Conservation (phyloP, 1,139 yeast genomes). For the Eremothecium gossypii region DNA sequence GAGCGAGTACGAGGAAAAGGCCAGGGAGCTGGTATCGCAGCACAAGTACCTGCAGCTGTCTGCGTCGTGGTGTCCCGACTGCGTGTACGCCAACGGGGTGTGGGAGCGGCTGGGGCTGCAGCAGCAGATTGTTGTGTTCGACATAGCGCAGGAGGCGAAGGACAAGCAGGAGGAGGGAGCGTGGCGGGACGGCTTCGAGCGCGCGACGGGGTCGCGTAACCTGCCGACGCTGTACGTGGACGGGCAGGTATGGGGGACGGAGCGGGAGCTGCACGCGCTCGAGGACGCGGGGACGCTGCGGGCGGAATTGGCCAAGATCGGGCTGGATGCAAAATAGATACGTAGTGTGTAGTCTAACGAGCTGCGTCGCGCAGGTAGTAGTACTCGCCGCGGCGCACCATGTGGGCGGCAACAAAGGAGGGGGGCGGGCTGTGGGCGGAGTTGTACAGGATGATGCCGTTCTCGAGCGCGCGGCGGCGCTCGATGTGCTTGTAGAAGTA, state of each 20-base stretch:
- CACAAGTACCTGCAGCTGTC: conserved; percentile 50
- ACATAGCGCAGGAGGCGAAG: conserved; percentile 42
- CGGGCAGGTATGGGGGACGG: conserved; percentile 56
- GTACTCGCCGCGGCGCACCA: conserved; percentile 25
- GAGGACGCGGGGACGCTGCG: conserved; percentile 38
- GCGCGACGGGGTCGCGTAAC: conserved; percentile 56
- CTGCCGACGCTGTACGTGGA: conserved; percentile 62
- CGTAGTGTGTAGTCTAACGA: background rate
- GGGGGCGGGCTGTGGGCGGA: conserved; percentile 26
- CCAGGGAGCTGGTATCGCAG: conserved; percentile 37
- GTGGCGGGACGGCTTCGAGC: conserved; percentile 52
- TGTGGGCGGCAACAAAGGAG: conserved; percentile 20
- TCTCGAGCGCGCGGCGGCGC: conserved; percentile 41
- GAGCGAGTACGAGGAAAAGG: conserved; percentile 29
- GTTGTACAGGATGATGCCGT: conserved; percentile 39
- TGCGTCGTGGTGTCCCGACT: conserved; percentile 74
- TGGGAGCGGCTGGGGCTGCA: conserved; percentile 44
- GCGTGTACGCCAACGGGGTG: conserved; percentile 49
- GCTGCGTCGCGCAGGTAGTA: conserved; percentile 18
- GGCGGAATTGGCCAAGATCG: conserved; percentile 36
- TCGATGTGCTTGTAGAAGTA: conserved; percentile 53
- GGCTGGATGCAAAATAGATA: conserved; percentile 21
- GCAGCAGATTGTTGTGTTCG: conserved; percentile 45
- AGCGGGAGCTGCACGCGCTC: conserved; percentile 40
- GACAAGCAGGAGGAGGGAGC: conserved; percentile 43